Evolutionary conservation across 163 green algal genomes (phyloP).

Genomic region (Chlorella variabilis): DNA sequence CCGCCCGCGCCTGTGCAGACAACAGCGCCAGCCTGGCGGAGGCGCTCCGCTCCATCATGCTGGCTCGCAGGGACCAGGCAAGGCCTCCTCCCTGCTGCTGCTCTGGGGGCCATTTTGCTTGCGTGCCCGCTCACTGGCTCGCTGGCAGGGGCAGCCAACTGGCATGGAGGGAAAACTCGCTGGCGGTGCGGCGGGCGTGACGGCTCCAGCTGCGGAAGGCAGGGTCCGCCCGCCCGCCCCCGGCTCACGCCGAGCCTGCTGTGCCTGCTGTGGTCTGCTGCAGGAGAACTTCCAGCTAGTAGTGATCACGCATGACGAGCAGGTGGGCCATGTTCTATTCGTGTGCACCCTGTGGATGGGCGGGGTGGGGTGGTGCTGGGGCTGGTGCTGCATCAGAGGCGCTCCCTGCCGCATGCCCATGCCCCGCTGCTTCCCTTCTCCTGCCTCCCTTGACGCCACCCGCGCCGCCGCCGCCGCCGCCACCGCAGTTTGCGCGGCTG

Average conservation of each 20-base stretch:
- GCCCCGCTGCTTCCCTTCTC: too few species aligned
- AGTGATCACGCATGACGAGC: slow-evolving; percentile 98
- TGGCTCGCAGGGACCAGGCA: slow-evolving; percentile 57
- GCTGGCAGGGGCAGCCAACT: too few species aligned
- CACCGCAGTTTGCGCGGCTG: slow-evolving; percentile 41
- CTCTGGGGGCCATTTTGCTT: background rate
- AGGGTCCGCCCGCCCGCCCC: too few species aligned
- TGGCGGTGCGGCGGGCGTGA: too few species aligned
- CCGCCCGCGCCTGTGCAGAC: too few species aligned
- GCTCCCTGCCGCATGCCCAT: background rate
- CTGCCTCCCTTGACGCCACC: too few species aligned
- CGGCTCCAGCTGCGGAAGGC: too few species aligned
- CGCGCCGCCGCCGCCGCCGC: too few species aligned
- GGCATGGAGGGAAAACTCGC: too few species aligned
- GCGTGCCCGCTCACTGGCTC: background rate
- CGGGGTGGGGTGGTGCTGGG: background rate
- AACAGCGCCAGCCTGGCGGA: slow-evolving; percentile 89
- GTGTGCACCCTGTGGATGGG: background rate
- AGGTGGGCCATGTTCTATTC: slow-evolving; percentile 32
- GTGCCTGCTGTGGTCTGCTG: background rate
- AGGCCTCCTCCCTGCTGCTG: background rate
- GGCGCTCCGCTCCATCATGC: slow-evolving; percentile 83
- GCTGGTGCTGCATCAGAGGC: background rate
- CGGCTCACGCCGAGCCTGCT: too few species aligned
- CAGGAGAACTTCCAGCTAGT: slow-evolving; percentile 99